Base-by-base conservation (phyloP, 2,329 filamentous ascomycete species). In the Zalaria sp. region DNA sequence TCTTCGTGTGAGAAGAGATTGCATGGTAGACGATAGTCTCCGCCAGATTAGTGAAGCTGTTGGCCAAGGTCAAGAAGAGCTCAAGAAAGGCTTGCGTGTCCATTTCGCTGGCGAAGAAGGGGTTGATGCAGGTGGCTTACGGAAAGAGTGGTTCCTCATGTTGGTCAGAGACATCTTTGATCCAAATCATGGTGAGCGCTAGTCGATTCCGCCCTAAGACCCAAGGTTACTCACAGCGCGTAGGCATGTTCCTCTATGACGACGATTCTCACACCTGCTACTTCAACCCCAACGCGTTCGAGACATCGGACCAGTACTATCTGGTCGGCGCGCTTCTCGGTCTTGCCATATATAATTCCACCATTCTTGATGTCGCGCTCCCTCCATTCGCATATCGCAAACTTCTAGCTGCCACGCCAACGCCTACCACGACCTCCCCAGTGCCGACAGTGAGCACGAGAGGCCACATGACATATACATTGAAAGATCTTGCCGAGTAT, bases 131-230 rank as follows among this genome's bases (percentile, higher is more conserved):
- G 88, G 88, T 32, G 88, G 88, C 0, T 68, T 93, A 42, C 77
- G 86, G 43, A 95, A 95, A 59, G 88, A 95, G 62, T 95, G 88
- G 88, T 95, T 95, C 56, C 64, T 94, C 39, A 72, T 94, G 44
- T 72, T 95, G 25, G 79, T 91, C 38, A 73, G 87, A 50, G 88
- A 95, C 56, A 80, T 95, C 28, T 94, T 94, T 61, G 87, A 93
- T 53, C 86, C 86, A 3, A 78, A 88, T 50, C 83, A 93, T 65
- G 85, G 83, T 87, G 70, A 53, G 77, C 63, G n/a, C 38, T 7
- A n/a, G 26, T 38, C 7, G 5, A 5, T 10, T 34, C 11, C 5
- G 26, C 6, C 26, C 28, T 18, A 18, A 18, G 27, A 27, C 31
- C 29, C 38, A 37, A 48, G 37, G 42, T 42, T 42, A 45, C 8